These are phyloP conservation scores for Fagus sylvatica DNA, from an alignment of 306 rosid genomes.

Conservation along the genomic window DNA sequence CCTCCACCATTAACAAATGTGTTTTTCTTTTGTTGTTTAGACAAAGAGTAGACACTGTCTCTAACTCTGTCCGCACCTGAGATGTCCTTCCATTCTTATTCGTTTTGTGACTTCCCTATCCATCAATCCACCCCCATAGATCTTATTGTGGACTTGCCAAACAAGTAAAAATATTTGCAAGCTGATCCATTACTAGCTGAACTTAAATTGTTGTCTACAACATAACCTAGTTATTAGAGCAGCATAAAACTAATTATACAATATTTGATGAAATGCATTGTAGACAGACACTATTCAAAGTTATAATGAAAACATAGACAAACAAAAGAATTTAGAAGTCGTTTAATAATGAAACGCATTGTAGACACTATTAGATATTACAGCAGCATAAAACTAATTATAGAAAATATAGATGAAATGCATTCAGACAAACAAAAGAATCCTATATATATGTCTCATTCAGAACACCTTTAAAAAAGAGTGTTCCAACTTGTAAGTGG, in stretches of 20 bases:
- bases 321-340: no score
- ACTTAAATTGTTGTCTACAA: background rate
- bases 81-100: no score
- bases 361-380: background rate
- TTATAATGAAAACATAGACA: no score
- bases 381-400: background rate
- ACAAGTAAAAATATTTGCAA: background rate
- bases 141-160: background rate
- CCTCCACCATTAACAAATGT: no score
- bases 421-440: conserved; percentile 22
- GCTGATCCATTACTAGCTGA: background rate
- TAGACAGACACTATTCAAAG: no score
- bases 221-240: background rate
- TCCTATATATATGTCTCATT: conserved; percentile 18
- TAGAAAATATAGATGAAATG: conserved; percentile 4
- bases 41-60: no score
- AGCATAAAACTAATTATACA: background rate
- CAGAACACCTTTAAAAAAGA: conserved; percentile 25
- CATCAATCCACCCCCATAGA: background rate
- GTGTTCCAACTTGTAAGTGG: conserved; percentile 49
- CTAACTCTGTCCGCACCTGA: no score
- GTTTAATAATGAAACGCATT: no score
- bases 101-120: no score
- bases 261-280: no score
- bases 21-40: no score